Base-by-base conservation (phyloP, 2,329 filamentous ascomycete species). In the Phialophora macrospora region DNA sequence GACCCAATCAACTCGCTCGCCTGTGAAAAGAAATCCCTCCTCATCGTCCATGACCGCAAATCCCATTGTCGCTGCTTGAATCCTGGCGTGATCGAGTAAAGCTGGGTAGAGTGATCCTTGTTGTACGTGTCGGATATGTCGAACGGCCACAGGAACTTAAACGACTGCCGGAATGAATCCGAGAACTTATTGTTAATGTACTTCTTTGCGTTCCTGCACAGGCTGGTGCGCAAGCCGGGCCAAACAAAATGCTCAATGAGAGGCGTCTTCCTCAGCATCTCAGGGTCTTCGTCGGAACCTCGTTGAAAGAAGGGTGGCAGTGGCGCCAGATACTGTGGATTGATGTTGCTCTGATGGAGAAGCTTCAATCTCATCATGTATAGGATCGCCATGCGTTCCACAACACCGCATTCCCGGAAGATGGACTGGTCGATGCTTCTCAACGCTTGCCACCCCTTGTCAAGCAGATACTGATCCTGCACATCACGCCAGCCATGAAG, bases 151-250 rank as follows among this genome's bases (percentile, higher is more conserved):
- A 64, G 5, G 44, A 68, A 68, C 12, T 61, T 60, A 8, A 67
- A 26, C 2, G 63, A 61, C 6, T 62, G 55, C 24, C 67, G 20
- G 55, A 68, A 66, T 14, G 59, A 38, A 52, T 68, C 67, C 12
- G 52, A 64, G 60, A 67, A 67, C 54, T 62, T 63, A 30, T 68
- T 66, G 51, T 62, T 67, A 46, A 60, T 60, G 51, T 64, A 67
- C 30, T 52, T 60, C 7, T 20, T 28, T 14, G 52, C 30, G 34
- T 51, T 61, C 12, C 59, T 44, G 17, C 63, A 59, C 12, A 68
- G 44, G 11, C n/a, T 26, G n/a, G 8, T 76, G 75, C 4, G 71
- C 74, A 59, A 44, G 70, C 34, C 71, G 62, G 55, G 81, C 80
- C 62, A 75, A 72, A 55, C 70, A 74, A 59, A 73, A 75, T n/a